These are phyloP conservation scores for Populus hybrid DNA, from an alignment of 441 rosid genomes.

Conservation along the genomic window DNA sequence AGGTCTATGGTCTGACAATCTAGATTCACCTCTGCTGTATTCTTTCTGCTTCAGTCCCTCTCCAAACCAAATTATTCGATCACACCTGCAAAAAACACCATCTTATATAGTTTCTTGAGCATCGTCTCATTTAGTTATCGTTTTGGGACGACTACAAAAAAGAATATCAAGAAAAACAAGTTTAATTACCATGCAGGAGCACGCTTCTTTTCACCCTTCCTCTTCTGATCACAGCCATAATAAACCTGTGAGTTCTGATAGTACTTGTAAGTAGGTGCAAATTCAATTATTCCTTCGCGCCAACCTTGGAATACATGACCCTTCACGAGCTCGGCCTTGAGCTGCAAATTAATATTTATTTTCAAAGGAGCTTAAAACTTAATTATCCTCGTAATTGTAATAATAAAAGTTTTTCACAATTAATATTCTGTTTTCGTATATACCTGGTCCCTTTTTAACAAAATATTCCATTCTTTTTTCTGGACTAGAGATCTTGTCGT, in stretches of 20 bases:
- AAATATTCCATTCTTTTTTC: conserved; percentile 73
- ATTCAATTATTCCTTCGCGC: conserved; percentile 81
- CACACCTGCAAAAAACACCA: conserved; percentile 9
- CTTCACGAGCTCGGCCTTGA: conserved; percentile 66
- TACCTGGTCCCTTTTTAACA: conserved; percentile 85
- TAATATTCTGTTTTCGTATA: background rate
- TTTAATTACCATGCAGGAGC: conserved; percentile 80
- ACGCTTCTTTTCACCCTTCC: conserved; percentile 60
- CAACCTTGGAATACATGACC: conserved; percentile 83
- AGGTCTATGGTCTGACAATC: conserved; percentile 24
- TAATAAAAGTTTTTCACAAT: background rate
- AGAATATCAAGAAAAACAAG: background rate
- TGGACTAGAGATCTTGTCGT: conserved; percentile 50
- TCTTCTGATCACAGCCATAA: conserved; percentile 49
- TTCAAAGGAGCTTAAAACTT: background rate
- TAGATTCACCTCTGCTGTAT: conserved; percentile 13
- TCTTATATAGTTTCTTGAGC: background rate
- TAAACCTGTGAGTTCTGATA: conserved; percentile 62
- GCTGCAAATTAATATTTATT: conserved; percentile 35
- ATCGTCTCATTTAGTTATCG: background rate
- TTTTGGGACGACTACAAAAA: background rate
- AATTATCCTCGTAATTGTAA: background rate
- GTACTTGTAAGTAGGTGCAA: conserved; percentile 94
- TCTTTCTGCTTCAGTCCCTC: conserved; percentile 5
- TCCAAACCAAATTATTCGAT: conserved; percentile 17